Percentiles rank a stretch among this genome's conserved stretches.
These are phyloP conservation scores for Chalara sp. DNA, from an alignment of 2,329 filamentous ascomycete genomes.

Conservation along the genomic window DNA sequence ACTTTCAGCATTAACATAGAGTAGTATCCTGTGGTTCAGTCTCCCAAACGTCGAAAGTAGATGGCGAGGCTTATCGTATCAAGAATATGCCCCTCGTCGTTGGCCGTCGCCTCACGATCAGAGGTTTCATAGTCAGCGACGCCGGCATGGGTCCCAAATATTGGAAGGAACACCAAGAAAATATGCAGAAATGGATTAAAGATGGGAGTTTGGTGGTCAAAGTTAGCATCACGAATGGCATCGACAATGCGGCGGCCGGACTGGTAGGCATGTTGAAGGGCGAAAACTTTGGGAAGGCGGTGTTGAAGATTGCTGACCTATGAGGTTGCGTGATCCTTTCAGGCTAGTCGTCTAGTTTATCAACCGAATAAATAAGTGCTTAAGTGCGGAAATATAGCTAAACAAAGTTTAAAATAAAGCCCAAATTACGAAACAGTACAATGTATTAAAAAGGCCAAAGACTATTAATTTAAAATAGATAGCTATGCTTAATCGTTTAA, in stretches of 20 bases:
- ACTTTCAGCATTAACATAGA: slow-evolving; percentile 1
- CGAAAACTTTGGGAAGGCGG: slow-evolving; percentile 65
- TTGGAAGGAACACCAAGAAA: slow-evolving; percentile 54
- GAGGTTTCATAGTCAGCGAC: slow-evolving; percentile 61
- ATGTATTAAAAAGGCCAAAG: too few relatives aligned
- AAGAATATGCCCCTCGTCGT: slow-evolving; percentile 54
- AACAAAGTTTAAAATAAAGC: too few relatives aligned
- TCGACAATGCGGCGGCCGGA: slow-evolving; percentile 58
- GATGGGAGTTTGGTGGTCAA: slow-evolving; percentile 57
- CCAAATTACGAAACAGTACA: too few relatives aligned
- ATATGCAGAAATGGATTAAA: slow-evolving; percentile 60
- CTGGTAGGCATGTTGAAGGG: slow-evolving; percentile 60
- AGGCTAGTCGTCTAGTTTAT: too few relatives aligned
- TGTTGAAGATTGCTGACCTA: slow-evolving; percentile 39
- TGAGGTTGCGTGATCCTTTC: background rate
- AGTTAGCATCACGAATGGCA: slow-evolving; percentile 53
- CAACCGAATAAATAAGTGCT: too few relatives aligned
- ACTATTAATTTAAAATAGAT: too few relatives aligned
- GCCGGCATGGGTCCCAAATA: slow-evolving; percentile 54
- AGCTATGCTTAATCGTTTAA: too few relatives aligned
- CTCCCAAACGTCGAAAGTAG: slow-evolving; percentile 56
- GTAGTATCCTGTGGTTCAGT: slow-evolving; percentile 52
- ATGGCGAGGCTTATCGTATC: slow-evolving; percentile 48
- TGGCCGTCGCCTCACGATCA: slow-evolving; percentile 52
- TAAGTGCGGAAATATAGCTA: too few relatives aligned